Conservation (phyloP, 371 early-diverging fungal genomes). For the Mortierella sp. region DNA sequence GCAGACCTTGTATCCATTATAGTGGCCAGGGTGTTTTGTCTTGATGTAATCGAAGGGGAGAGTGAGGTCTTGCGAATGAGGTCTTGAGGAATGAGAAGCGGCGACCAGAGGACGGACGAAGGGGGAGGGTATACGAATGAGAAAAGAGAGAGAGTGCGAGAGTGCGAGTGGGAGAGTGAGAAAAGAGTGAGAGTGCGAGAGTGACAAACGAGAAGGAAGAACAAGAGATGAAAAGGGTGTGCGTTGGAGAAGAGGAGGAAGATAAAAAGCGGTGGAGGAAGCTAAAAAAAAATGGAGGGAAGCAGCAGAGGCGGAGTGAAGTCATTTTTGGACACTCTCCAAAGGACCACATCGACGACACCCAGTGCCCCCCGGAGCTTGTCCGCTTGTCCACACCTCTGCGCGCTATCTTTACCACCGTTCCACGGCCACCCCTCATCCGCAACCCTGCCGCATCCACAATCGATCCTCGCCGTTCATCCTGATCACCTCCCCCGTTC, state of each 20-base stretch:
- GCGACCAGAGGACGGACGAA: neutral
- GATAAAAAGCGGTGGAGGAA: neutral
- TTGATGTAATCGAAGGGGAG: too few relatives aligned
- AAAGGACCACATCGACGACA: too few relatives aligned
- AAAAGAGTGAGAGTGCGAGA: neutral
- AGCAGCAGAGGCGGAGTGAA: neutral
- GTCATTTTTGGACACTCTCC: slow-evolving; percentile 1
- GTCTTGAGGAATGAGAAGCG: slow-evolving; percentile 1
- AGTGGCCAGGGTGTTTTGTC: slow-evolving; percentile 5
- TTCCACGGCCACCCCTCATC: too few relatives aligned
- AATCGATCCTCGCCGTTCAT: neutral
- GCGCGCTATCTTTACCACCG: too few relatives aligned
- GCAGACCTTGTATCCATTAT: neutral
- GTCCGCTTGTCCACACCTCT: too few relatives aligned
- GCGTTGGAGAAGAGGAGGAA: neutral
- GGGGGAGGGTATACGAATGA: neutral
- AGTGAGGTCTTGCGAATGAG: neutral
- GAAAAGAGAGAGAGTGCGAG: neutral
- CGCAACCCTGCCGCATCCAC: neutral
- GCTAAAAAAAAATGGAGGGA: slow-evolving; percentile 11
- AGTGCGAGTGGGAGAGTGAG: slow-evolving; percentile 1
- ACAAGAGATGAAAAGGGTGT: neutral
- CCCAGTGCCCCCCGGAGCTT: too few relatives aligned
- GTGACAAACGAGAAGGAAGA: too few relatives aligned
- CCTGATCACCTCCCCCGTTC: neutral